Base-by-base conservation (phyloP, 768 basidiomycete genomes). In the Leccinum disarticulatum region DNA sequence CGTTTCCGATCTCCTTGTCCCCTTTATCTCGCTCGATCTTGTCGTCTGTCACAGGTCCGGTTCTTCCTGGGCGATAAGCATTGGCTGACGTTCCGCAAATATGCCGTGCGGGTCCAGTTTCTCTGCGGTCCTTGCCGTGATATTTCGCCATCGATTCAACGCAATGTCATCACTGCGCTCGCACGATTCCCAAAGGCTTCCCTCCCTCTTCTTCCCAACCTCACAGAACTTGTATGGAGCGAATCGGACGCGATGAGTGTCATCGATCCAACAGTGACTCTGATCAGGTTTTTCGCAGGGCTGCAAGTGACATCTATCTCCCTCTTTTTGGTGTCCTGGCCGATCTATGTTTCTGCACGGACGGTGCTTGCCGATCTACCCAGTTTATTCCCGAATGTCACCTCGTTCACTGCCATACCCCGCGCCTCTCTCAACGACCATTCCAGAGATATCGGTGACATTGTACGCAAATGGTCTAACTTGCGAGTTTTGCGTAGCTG, bases 81-180 rank as follows among this genome's bases (percentile, higher is more conserved):
- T 48, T 69, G 62, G 68, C 14, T 30, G 2, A 64, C 25, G 22
- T 69, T 69, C 50, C 43, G 30, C 8, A 56, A 58, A 38, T 68
- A 68, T 52, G 61, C 64, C 2, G 31, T 30, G 3, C 60, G 65
- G 8, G 68, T 68, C 35, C 62, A 48, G 8, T 59, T 53, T 19
- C 55, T 68, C 27, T 27, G 46, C 3, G 60, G 55, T 6, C 57
- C 64, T 31, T 64, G 59, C 10, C 30, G 52, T 38, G 27, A 13
- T 8, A 51, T 65, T 33, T 19, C 48, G 2, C 27, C 63, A 19
- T 41, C 56, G 3, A 19, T 58, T 36, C 58, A 58, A 14, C 56
- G 43, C 35, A 54, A 60, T 17, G 52, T 56, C 36, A 17, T 61
- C 38, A n/a, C 52, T 3, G 35, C 52, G n/a, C 56, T 68, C 22